Evolutionary conservation across 495 filamentous ascomycete species (phyloP).

Genomic region (Podospora tetraspora): DNA sequence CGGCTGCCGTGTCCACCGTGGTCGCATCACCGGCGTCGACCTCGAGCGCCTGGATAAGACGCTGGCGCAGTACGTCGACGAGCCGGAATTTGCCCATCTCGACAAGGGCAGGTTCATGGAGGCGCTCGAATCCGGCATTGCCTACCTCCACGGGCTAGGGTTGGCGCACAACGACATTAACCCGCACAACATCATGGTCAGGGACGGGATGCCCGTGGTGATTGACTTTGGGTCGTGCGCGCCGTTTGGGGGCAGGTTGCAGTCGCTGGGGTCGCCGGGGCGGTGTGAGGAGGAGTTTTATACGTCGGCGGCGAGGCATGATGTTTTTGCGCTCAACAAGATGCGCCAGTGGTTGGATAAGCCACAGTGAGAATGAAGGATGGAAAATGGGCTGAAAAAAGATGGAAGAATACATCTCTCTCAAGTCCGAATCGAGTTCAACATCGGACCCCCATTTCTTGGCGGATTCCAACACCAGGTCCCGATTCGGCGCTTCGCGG

Average conservation of each 20-base stretch:
- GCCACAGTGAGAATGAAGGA: constrained; percentile 1
- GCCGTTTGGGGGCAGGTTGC: background rate
- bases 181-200: constrained; percentile 37
- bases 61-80: constrained; percentile 20
- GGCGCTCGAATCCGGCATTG: constrained; percentile 30
- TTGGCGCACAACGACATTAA: constrained; percentile 40
- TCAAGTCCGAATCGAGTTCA: background rate
- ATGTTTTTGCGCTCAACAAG: background rate
- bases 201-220: constrained; percentile 24
- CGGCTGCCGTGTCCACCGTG: constrained; percentile 27
- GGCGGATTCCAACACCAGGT: background rate
- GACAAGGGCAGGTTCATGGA: constrained; percentile 28
- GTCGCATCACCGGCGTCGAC: constrained; percentile 36
- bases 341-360: background rate
- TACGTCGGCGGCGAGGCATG: constrained; percentile 3
- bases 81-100: background rate
- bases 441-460: background rate
- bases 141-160: constrained; percentile 33
- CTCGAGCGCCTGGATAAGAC: constrained; percentile 26
- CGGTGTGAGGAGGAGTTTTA: constrained; percentile 6
- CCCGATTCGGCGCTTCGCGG: background rate
- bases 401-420: too few species aligned
- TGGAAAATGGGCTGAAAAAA: background rate
- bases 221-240: constrained; percentile 34
- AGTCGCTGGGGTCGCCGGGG: constrained; percentile 1